Base-by-base conservation (phyloP, 306 rosid genomes). In the Abrus pulchellus region DNA sequence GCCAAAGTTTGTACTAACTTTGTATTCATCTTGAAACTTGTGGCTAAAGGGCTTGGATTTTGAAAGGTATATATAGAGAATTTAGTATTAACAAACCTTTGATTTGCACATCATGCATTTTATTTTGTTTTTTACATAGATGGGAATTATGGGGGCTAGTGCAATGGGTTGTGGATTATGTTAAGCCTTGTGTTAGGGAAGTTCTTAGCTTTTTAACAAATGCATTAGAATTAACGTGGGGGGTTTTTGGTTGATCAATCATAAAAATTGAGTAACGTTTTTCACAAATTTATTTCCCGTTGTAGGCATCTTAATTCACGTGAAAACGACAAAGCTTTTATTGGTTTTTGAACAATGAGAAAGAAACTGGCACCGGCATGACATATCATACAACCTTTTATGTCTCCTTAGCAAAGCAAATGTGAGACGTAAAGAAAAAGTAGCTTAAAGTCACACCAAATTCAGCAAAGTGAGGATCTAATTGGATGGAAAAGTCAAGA, bases 41-140 rank as follows among this genome's bases (percentile, higher is more conserved):
- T 9, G 30, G n/a, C 28, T 4, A 52, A 5, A 13, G 5, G 36
- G 32, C 20, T 28, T 49, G 56, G 78, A 13, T 45, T 12, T 1
- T 10, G 27, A 40, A 27, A 48, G 69, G 27, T 70, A 77, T 38
- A 62, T 57, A 45, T 3, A 29, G 44, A 9, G 12, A 12, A 3
- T 62, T 32, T 3, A 9, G 4, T 78, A 14, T 2, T 9, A 33
- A 45, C 2, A 47, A 28, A 29, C 38, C 34, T 27, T 7, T 40
- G 6, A 29, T n/a, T 53, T 53, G 72, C 5, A 77, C 88, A 79
- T 87, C 91, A 85, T 86, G 91, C 20, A 20, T 20, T 20, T 20
- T 20, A 20, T 20, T 20, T 20, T 83, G 86, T 90, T 83, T 75
- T 80, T 77, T 84, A 72, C 88, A 44, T 14, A 77, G 44, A 28